Evolutionary conservation across 2,329 filamentous ascomycete genomes (phyloP), one percentile per base, ranked within the genome.

Genomic region (Incumbomyces lentus): DNA sequence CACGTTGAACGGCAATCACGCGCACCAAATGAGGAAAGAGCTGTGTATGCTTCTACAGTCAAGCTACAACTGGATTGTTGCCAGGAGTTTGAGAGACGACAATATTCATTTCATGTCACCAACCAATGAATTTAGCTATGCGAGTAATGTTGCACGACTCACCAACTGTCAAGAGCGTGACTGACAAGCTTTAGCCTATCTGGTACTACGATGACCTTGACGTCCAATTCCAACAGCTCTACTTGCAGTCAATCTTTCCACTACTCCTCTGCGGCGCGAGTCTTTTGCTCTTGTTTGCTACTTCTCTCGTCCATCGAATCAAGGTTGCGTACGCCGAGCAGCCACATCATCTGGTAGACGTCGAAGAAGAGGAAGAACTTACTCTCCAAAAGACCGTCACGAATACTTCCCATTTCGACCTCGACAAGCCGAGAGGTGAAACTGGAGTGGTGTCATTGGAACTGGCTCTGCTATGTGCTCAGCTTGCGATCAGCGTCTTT

Each of bases 241-340:
- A 85, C 64, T 76, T 94, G 45, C 82, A 86, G 65, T 79, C 86
- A 50, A 71, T 94, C 39, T 73, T 96, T 46, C 92, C 92, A 46
- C 70, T 92, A 50, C 68, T 81, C 51, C 72, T 83, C 48, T 78
- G 88, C 64, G 74, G 68, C 52, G 57, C 84, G 19, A 96, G 92
- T 6, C 63, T 89, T 54, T 62, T 84, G 44, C 72, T 80, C 55
- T 75, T 95, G 47, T 56, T 40, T 11, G 11, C 33, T 7, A 33
- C 36, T 14, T 45, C 34, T 29, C 29, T 16, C 12, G 2, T 30
- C n/a, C 29, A 39, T 26, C 26, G 33, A 13, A 33, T 44, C 19
- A 44, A 38, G 14, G 40, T 11, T 11, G 16, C 41, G 34, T 47
- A 17, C 29, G 13, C 29, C 12, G 40, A 47, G 30, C 35, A 48